phyloP scores from a whole-genome alignment of 306 rosid species.

The Heteromeles arbutifolia region DNA sequence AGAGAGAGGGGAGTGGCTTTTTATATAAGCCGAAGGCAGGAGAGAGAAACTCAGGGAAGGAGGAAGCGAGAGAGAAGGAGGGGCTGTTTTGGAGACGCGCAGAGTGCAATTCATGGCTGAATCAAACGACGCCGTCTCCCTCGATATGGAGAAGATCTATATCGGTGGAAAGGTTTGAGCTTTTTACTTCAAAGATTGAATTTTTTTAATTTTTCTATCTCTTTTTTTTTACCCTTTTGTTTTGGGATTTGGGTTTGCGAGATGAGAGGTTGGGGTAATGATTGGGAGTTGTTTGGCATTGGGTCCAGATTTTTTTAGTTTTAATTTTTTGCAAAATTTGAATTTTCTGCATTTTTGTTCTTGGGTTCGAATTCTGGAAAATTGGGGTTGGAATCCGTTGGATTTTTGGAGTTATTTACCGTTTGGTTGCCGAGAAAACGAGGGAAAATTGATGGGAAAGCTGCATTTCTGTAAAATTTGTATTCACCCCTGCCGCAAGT shows the following conservation, averaged over 20 bases:
- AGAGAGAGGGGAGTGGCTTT: constrained; percentile 13
- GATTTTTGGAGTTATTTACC: not conserved
- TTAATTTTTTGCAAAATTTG: not conserved
- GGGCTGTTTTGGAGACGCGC: constrained; percentile 31
- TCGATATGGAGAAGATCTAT: constrained; percentile 83
- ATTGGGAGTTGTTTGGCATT: not conserved
- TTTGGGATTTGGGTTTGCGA: not conserved
- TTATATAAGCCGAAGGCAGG: constrained; percentile 34
- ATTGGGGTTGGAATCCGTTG: not conserved
- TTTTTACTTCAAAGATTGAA: not conserved
- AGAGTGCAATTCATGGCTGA: constrained; percentile 62
- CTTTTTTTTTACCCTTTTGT: not conserved
- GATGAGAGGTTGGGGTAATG: not conserved
- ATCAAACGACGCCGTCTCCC: constrained; percentile 59
- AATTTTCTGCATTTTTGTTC: not conserved
- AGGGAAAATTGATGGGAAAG: not conserved
- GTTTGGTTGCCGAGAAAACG: constrained; percentile 5
- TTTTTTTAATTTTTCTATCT: not conserved
- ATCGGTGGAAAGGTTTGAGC: constrained; percentile 84
- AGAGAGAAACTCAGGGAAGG: constrained; percentile 1
- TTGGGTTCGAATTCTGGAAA: not conserved
- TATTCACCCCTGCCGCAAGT: not conserved
- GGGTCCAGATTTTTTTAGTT: not conserved
- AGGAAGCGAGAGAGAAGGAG: constrained; percentile 14
- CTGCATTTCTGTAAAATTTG: not conserved